phyloP scores from a whole-genome alignment of 257 asterid species.

The Gynochthodes officinalis region DNA sequence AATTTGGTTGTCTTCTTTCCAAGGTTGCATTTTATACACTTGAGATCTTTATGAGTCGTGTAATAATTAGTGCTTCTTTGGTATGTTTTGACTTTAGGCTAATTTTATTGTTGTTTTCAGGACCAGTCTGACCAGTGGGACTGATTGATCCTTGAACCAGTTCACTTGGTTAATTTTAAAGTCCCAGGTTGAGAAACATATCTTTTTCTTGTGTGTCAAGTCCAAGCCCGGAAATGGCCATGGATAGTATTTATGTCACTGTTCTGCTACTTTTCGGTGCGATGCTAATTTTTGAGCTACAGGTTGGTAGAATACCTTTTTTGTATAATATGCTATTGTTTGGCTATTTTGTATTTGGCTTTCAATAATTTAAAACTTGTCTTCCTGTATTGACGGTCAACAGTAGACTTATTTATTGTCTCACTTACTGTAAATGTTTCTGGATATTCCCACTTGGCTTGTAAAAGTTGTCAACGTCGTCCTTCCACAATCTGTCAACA shows the following conservation, averaged over 20 bases:
- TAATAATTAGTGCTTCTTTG: neutral
- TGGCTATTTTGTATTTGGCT: neutral
- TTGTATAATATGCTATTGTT: neutral
- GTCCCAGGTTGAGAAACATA: neutral
- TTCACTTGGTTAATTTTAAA: neutral
- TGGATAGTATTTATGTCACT: neutral
- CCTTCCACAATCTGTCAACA: neutral
- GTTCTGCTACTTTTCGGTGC: constrained; percentile 1
- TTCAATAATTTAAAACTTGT: neutral
- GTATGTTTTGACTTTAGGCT: neutral
- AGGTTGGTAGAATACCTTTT: neutral
- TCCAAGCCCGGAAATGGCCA: neutral
- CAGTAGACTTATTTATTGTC: neutral
- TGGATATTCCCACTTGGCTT: neutral
- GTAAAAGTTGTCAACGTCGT: neutral
- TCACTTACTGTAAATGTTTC: neutral
- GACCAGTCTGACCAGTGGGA: neutral
- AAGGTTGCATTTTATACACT: neutral
- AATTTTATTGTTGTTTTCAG: neutral
- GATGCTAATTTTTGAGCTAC: neutral
- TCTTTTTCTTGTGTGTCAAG: neutral
- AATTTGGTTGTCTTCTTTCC: neutral
- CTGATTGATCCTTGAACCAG: neutral
- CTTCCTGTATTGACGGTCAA: neutral
- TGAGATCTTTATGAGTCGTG: neutral